Base-by-base conservation (phyloP, 768 basidiomycete genomes). In the Kwoniella bestiolae region DNA sequence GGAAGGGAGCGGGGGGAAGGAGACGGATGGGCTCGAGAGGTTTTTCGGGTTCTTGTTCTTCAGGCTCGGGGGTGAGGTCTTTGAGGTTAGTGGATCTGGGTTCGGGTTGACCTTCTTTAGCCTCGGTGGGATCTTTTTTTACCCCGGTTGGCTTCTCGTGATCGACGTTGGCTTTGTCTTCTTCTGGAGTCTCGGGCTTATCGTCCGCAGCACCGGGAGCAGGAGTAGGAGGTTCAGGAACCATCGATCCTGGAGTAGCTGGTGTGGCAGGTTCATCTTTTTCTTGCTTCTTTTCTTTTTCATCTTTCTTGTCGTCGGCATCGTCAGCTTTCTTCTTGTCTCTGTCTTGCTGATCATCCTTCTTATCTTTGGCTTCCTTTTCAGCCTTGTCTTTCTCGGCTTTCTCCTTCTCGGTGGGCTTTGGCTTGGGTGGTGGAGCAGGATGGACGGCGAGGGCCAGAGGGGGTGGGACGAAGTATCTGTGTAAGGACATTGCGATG, bases 401-500 rank as follows among this genome's bases (percentile, higher is more conserved):
- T n/a, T 66, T 62, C 7, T 53, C 55, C 28, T 57, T 63, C 3
- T 28, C 45, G 4, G 31, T 50, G 9, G 25, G 46, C 25, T 26
- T 41, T 1, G 55, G 44, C 46, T 71, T 67, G 12, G 50, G 45
- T 14, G 76, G 72, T 6, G 71, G 71, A 29, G 74, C 74, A 12
- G 74, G 76, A 56, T 68, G 65, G 8, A 77, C 56, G 23, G 73
- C 69, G 25, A 75, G 32, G 4, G 70, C 72, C 46, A 77, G 55
- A n/a, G 76, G 76, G 3, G 76, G 76, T n/a, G 76, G 74, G 26
- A 65, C 66, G 59, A 70, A 46, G 51, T 69, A 69, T 56, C 70
- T 59, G 55, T 77, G 76, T 12, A 73, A 60, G 21, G 76, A 77
- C 76, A 77, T 77, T 50, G 11, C 59, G 63, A 46, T n/a, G n/a